A percentile compares a stretch with the other conserved stretches of the same genome.
Conservation (phyloP, 768 basidiomycete species). For the Leccinellum rugosiceps region DNA sequence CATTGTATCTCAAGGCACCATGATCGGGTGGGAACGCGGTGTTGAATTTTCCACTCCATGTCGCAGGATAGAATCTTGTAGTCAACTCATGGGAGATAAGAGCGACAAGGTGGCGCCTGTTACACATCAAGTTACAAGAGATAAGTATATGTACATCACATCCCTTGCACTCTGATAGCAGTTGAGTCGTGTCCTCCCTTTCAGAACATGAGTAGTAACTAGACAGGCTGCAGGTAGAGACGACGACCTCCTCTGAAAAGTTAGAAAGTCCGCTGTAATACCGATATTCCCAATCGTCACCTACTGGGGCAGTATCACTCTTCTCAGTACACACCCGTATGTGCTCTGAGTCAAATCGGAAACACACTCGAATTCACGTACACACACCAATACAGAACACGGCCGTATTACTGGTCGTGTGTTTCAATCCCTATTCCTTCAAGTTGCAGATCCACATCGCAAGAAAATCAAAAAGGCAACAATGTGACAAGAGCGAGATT, state of each 20-base stretch:
- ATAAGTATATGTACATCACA: not conserved
- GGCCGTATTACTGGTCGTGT: too few relatives aligned
- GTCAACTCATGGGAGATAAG: conserved; percentile 3
- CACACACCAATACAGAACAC: not conserved
- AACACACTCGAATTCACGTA: not conserved
- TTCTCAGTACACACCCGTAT: not conserved
- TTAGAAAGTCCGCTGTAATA: not conserved
- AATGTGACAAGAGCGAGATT: conserved; percentile 35
- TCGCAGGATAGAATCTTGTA: not conserved
- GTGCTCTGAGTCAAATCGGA: not conserved
- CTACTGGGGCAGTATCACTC: not conserved
- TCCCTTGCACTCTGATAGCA: not conserved
- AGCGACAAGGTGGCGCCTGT: not conserved
- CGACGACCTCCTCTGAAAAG: not conserved
- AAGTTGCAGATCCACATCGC: not conserved
- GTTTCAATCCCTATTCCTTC: not conserved
- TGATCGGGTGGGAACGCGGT: not conserved
- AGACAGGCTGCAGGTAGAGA: too few relatives aligned
- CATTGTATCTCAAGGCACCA: not conserved
- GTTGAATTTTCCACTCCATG: not conserved
- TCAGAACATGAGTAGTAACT: not conserved
- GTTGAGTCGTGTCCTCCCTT: not conserved
- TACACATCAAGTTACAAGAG: not conserved
- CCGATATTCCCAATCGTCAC: not conserved
- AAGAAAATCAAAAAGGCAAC: conserved; percentile 8